Evolutionary conservation across 805 yeast species (phyloP).

Genomic region (Ogataea nonfermentans): DNA sequence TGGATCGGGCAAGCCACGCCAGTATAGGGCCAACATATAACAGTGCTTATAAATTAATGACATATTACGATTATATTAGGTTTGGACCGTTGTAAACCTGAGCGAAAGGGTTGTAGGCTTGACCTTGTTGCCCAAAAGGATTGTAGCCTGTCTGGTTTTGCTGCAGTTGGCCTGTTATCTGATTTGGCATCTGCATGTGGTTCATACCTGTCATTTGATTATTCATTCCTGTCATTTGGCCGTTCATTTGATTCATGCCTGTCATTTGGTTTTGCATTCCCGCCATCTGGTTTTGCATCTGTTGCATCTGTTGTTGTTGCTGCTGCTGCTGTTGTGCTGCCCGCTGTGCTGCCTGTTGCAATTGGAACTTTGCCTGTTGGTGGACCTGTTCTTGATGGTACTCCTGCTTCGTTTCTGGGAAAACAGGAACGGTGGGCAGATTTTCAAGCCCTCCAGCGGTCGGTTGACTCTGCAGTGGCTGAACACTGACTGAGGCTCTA

Average conservation of each 20-base stretch:
- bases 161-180: conserved; percentile 3
- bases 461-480: conserved; percentile 44
- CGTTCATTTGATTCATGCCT: neutral
- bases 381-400: conserved; percentile 21
- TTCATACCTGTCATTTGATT: neutral
- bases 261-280: conserved; percentile 7
- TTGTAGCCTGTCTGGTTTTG: conserved; percentile 14
- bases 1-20: conserved; percentile 33
- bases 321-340: conserved; percentile 9
- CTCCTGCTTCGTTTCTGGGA: conserved; percentile 53
- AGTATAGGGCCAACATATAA: conserved; percentile 17
- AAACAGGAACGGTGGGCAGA: conserved; percentile 64
- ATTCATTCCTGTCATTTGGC: neutral
- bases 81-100: conserved; percentile 33
- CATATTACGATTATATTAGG: conserved; percentile 16
- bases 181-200: conserved; percentile 1
- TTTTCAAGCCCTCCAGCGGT: conserved; percentile 76
- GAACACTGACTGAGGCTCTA: conserved; percentile 30
- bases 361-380: conserved; percentile 20
- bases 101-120: conserved; percentile 8
- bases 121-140: conserved; percentile 12
- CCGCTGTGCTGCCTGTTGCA: conserved; percentile 22
- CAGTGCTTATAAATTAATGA: neutral
- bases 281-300: conserved; percentile 16
- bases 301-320: conserved; percentile 14